Base-by-base conservation (phyloP, 1,139 yeast species). In the Hemisphaericaspora subhashii region DNA sequence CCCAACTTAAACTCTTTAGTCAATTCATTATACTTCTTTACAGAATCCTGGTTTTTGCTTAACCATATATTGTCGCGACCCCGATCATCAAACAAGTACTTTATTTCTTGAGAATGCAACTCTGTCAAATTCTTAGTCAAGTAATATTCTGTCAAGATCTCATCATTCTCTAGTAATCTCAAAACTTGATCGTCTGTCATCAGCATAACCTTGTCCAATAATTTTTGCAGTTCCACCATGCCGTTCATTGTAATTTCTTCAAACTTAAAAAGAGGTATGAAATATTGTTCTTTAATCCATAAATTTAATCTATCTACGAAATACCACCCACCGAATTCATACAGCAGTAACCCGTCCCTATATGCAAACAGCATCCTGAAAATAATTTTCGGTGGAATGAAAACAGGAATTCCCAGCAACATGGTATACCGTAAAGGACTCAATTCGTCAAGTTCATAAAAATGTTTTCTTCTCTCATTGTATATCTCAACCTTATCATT, bases 401-500 rank as follows among this genome's bases (percentile, higher is more conserved):
- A 22, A 22, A 22, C 24, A 4, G 24, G 24, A n/a, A 22, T n/a
- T 7, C 24, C 24, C n/a, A 7, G 24, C 7, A 8, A 22, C 24
- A 22, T 6, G n/a, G 24, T 8, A 10, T 54, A 50, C n/a, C 51
- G 43, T 34, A 62, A 48, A 11, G 66, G 66, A 18, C 50, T 49
- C 13, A 59, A 34, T 37, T 59, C 57, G 17, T 46, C 39, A 16
- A 56, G 43, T 16, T 45, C 31, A 21, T 52, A 52, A 33, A 55
- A 59, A 47, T 60, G 65, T 27, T 54, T 54, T 38, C 60, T 51
- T 36, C 64, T 47, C n/a, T 63, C 68, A 40, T 68, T 68, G 50
- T 61, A 66, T 2, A 57, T 47, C 35, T 61, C 48, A 39, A 60
- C 43, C 36, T 12, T 47, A 38, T 22, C 13, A 38, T 50, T 48